Conservation (phyloP, 2,329 filamentous ascomycete genomes). For the Trichoderma sp. region DNA sequence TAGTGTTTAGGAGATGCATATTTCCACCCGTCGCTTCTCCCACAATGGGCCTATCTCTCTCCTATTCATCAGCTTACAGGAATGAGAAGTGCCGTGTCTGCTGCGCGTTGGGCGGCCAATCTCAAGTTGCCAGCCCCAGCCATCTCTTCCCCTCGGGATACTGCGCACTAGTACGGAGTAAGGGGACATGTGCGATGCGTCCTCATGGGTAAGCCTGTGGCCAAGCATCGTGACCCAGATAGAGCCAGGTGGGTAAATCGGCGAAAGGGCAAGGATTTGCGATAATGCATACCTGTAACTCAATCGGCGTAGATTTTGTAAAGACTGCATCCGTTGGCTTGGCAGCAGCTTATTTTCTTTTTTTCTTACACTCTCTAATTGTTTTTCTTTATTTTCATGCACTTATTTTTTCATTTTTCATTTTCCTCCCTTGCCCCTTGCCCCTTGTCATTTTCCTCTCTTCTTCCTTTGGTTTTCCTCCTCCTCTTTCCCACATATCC, state of each 20-base stretch:
- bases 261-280: not conserved
- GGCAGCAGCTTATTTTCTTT: not conserved
- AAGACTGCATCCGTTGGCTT: not conserved
- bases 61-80: not conserved
- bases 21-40: not conserved
- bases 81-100: not conserved
- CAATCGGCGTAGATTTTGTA: not conserved
- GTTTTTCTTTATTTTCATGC: not conserved
- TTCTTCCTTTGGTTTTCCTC: not conserved
- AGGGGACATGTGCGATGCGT: not conserved
- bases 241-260: constrained; percentile 11
- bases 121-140: not conserved
- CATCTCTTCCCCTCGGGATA: not conserved
- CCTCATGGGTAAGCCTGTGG: not conserved
- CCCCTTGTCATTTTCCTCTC: not conserved
- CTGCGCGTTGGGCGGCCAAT: not conserved
- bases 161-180: not conserved
- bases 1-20: not conserved
- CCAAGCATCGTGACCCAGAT: not conserved
- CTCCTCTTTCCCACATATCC: not conserved
- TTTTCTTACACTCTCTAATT: not conserved
- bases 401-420: not conserved
- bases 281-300: not conserved
- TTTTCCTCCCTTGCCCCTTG: not conserved
- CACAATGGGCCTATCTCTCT: not conserved